Evolutionary conservation across 768 basidiomycete species (phyloP).

Genomic region (Naganishia kalamii): DNA sequence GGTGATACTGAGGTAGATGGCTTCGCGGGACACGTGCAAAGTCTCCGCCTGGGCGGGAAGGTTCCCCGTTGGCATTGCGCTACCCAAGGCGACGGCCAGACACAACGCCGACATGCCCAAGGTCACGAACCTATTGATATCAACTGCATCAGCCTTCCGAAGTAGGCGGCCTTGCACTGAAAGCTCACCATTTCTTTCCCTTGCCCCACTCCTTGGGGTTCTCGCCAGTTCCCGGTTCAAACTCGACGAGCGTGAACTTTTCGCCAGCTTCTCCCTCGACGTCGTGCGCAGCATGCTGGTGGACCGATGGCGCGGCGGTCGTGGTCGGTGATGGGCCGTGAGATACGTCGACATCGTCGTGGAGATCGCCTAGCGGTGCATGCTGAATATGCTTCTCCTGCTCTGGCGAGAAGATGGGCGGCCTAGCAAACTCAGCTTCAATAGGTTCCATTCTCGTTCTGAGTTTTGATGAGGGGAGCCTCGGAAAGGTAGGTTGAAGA

Average conservation of each 20-base stretch:
- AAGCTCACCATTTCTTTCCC: constrained; percentile 31
- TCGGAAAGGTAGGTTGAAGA: background rate
- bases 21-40: constrained; percentile 31
- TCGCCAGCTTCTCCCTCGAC: constrained; percentile 17
- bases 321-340: background rate
- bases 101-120: constrained; percentile 31
- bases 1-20: constrained; percentile 28
- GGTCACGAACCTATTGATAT: constrained; percentile 9
- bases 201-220: constrained; percentile 32
- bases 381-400: constrained; percentile 24
- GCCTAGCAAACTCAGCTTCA: constrained; percentile 30
- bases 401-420: constrained; percentile 28
- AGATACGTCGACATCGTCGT: constrained; percentile 23
- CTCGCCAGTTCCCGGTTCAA: constrained; percentile 24
- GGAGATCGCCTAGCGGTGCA: background rate
- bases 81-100: constrained; percentile 36
- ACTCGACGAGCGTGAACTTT: constrained; percentile 32
- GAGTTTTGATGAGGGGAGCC: background rate
- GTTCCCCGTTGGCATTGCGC: constrained; percentile 37
- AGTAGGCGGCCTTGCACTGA: background rate
- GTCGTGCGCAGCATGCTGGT: background rate
- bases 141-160: background rate
- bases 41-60: constrained; percentile 28
- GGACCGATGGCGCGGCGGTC: background rate
- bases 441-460: constrained; percentile 29